Base-by-base conservation (phyloP, 2,329 filamentous ascomycete genomes). In the Botrytis hyacinthi region DNA sequence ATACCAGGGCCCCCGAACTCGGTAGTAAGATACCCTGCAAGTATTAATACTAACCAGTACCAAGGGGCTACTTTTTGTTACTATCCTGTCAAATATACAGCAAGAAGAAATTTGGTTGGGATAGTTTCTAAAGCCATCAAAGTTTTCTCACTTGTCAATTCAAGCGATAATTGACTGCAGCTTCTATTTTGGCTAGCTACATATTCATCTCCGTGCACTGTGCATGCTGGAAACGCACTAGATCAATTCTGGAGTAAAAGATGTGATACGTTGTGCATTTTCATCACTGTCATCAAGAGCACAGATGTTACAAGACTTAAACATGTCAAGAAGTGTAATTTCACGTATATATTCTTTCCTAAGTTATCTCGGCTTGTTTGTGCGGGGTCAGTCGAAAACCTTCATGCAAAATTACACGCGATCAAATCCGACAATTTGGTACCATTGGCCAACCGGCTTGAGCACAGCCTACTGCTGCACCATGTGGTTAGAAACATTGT, bases 231-330 rank as follows among this genome's bases (percentile, higher is more conserved):
- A 54, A 68, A 29, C 9, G 35, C 7, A 68, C n/a, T 42, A 68
- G 35, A n/a, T 18, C 22, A 54, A 66, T 48, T 48, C 44, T 48
- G 10, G 29, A 65, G 8, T 32, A 10, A 32, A 8, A 63, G n/a
- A 48, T 48, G 32, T 67, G 65, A 67, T 67, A 67, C 12, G 35
- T 57, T 37, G 35, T 42, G 26, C 48, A 32, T 57, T 57, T 67
- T 42, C n/a, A 68, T 68, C 66, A 42, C 48, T 51, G 22, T 10
- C 7, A 46, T 48, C 29, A 35, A 35, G 20, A 48, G n/a, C 32
- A 37, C n/a, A 29, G 16, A 67, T 67, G n/a, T 66, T 66, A 32
- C 44, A n/a, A n/a, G 63, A 66, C 16, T 5, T 29, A 26, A 46
- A 35, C 1, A 7, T 46, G 18, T 20, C n/a, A 9, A 37, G 32